A percentile compares a stretch with the other conserved stretches of the same genome.
phyloP scores from a whole-genome alignment of 257 asterid species.

The Capsicum baccatum region DNA sequence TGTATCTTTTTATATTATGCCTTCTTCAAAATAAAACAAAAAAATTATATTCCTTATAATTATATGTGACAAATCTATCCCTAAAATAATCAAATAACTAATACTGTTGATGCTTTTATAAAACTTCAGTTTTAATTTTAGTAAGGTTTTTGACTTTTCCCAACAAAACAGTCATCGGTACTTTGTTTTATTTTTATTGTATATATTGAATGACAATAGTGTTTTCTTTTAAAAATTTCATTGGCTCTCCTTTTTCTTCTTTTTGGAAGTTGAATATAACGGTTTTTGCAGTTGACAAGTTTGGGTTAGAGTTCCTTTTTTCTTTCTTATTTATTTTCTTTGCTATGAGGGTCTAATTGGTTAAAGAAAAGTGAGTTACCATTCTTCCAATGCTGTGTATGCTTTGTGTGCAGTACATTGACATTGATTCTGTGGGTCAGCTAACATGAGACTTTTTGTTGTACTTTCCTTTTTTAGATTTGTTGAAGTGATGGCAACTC shows the following conservation, averaged over 20 bases:
- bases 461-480: constrained; percentile 14
- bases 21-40: constrained; percentile 24
- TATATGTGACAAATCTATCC: neutral
- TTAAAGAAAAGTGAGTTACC: constrained; percentile 1
- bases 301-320: neutral
- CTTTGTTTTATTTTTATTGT: neutral
- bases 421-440: constrained; percentile 26
- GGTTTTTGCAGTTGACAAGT: constrained; percentile 25
- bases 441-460: neutral
- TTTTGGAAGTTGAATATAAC: neutral
- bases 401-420: neutral
- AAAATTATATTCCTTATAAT: neutral
- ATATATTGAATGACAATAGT: neutral
- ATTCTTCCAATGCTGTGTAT: constrained; percentile 3
- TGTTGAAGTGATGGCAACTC: constrained; percentile 23
- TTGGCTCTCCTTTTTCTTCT: neutral
- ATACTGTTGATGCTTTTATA: neutral
- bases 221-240: neutral
- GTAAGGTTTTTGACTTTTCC: neutral
- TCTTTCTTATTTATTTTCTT: neutral
- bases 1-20: constrained; percentile 24
- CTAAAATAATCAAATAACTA: neutral
- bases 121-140: neutral
- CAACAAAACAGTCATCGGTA: neutral
- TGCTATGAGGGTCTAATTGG: constrained; percentile 17